phyloP scores from a whole-genome alignment of 768 basidiomycete genomes.

The Trametes villosa region DNA sequence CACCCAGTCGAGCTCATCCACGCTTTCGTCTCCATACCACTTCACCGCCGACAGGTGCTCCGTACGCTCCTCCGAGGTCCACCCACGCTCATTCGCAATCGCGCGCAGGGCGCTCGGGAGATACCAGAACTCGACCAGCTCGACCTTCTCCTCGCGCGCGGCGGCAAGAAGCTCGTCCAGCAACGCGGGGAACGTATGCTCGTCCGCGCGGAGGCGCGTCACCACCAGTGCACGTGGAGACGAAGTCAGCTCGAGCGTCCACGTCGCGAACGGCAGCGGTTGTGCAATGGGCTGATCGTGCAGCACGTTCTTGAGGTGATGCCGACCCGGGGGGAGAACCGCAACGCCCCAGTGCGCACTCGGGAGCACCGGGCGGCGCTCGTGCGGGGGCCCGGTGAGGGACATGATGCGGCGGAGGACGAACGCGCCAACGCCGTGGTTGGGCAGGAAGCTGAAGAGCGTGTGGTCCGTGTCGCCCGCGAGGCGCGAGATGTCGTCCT shows the following conservation, averaged over 20 bases:
- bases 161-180: conserved; percentile 14
- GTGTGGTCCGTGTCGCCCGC: conserved; percentile 20
- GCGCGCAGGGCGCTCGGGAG: conserved; percentile 11
- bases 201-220: conserved; percentile 22
- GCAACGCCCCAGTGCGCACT: conserved; percentile 37
- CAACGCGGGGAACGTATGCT: conserved; percentile 15
- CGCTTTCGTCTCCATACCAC: conserved; percentile 24
- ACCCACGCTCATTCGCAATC: conserved; percentile 10
- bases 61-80: conserved; percentile 15
- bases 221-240: conserved; percentile 17
- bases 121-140: conserved; percentile 25
- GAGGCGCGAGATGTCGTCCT: conserved; percentile 33
- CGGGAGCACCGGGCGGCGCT: conserved; percentile 18
- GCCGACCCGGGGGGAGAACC: conserved; percentile 6
- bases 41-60: conserved; percentile 26
- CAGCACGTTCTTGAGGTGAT: background rate
- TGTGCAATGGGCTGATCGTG: background rate
- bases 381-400: conserved; percentile 17
- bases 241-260: conserved; percentile 19
- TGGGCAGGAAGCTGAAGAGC: conserved; percentile 48
- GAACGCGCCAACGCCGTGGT: conserved; percentile 52
- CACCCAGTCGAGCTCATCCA: conserved; percentile 21
- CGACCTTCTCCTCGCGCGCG: conserved; percentile 15
- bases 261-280: conserved; percentile 18
- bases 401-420: conserved; percentile 41